Evolutionary conservation across 169 alveolate genomes (phyloP).

Genomic region (Plasmodium ovale): DNA sequence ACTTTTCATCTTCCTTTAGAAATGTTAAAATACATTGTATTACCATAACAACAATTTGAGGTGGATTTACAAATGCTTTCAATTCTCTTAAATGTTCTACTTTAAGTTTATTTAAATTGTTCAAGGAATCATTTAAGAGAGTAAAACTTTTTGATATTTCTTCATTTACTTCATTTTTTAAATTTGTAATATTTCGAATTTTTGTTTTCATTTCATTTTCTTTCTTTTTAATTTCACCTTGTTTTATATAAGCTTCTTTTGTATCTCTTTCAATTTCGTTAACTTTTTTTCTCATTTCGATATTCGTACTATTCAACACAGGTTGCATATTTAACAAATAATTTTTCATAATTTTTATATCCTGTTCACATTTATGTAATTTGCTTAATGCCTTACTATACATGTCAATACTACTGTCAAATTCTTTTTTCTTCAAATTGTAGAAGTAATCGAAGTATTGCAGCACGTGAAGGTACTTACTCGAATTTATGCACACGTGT

Average conservation of each 20-base stretch:
- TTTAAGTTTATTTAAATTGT: constrained; percentile 62
- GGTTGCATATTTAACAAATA: constrained; percentile 67
- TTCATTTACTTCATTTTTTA: constrained; percentile 71
- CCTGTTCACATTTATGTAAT: constrained; percentile 62
- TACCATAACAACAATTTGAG: constrained; percentile 65
- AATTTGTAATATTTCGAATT: constrained; percentile 44
- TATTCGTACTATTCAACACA: constrained; percentile 56
- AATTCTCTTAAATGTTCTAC: constrained; percentile 76
- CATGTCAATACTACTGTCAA: constrained; percentile 36
- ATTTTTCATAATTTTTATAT: constrained; percentile 62
- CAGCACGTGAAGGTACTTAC: constrained; percentile 44
- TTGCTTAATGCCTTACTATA: constrained; percentile 64
- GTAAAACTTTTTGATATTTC: constrained; percentile 72
- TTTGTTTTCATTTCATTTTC: constrained; percentile 69
- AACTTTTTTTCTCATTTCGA: constrained; percentile 71
- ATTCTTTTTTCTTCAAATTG: constrained; percentile 42
- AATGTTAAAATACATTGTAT: constrained; percentile 71
- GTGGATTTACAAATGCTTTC: constrained; percentile 74
- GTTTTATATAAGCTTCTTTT: constrained; percentile 58
- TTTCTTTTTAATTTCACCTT: constrained; percentile 62
- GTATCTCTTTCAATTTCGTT: constrained; percentile 68
- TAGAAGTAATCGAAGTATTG: constrained; percentile 52
- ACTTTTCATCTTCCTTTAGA: constrained; percentile 72
- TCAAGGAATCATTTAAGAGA: constrained; percentile 53
- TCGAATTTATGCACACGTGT: constrained; percentile 43